Base-by-base conservation (phyloP, 1,139 yeast species). In the Candida tetrigidarum region DNA sequence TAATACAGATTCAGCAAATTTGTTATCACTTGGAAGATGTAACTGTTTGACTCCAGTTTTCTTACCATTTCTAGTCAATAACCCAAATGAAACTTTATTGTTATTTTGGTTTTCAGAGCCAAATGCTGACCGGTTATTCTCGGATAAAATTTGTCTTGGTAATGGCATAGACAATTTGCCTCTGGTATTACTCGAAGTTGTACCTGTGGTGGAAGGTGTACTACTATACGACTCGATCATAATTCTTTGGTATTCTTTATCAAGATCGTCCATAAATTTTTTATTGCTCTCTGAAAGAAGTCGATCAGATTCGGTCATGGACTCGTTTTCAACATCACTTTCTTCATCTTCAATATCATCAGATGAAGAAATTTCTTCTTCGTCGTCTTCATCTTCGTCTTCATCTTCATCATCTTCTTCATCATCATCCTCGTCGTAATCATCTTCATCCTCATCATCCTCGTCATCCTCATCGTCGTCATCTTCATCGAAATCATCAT, bases 61-160 rank as follows among this genome's bases (percentile, higher is more conserved):
- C 53, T 76, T 80, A 3, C 86, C 86, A 26, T 59, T 58, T 49
- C 62, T 80, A 1, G 84, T 74, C 43, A 85, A 63, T 46, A 84
- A 69, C 6, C 78, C 76, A 55, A 84, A 84, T 8, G 78, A 66
- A 7, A 76, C 65, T 11, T 43, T 54, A 7, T 29, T 33, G 6
- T 29, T 33, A 9, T 34, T 20, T 9, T 34, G 33, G 22, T 35
- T 30, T 5, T 32, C 36, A 2, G 22, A 10, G n/a, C 23, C 27
- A 11, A 12, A 28, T 14, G 19, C 5, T 3, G 39, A 25, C 15
- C 2, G 30, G 3, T 11, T 26, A 5, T 25, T 22, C 4, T 39
- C 27, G 7, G 30, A 14, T 12, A 27, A 14, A 11, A 33, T 9
- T 32, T 47, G 50, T 9, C 56, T 45, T 11, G 62, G 66, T 14